Evolutionary conservation across 2,329 filamentous ascomycete species (phyloP).

Genomic region (Trichophyton rubrum): DNA sequence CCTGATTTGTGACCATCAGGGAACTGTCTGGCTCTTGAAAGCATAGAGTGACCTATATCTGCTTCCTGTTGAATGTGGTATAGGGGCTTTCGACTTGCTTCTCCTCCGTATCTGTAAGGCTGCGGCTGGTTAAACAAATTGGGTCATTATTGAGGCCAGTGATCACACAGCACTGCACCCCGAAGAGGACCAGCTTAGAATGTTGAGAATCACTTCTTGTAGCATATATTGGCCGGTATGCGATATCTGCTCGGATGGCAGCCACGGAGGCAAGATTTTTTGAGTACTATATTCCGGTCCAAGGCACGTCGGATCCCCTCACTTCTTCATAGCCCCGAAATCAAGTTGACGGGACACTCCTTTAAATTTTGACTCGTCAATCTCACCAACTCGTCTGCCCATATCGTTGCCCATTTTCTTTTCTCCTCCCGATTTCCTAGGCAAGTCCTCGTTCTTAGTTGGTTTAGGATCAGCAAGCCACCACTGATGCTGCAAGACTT

Average conservation of each 20-base stretch:
- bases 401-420: constrained; percentile 73
- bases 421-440: constrained; percentile 59
- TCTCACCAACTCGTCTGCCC: constrained; percentile 58
- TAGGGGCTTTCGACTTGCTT: too few species aligned
- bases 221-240: neutral
- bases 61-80: too few species aligned
- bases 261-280: neutral
- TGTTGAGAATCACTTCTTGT: neutral
- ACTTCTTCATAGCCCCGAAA: constrained; percentile 42
- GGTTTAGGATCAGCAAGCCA: constrained; percentile 76
- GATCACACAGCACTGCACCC: too few species aligned
- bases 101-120: too few species aligned
- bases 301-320: neutral
- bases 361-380: constrained; percentile 52
- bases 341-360: constrained; percentile 76
- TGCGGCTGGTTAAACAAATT: too few species aligned
- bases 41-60: too few species aligned
- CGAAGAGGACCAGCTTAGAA: neutral
- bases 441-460: constrained; percentile 68
- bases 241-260: neutral
- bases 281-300: neutral
- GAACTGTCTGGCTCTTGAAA: too few species aligned
- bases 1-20: too few species aligned
- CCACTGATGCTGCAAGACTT: constrained; percentile 71
- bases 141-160: too few species aligned